phyloP scores from a whole-genome alignment of 345 rosid species.

The Eucalyptus regnans region DNA sequence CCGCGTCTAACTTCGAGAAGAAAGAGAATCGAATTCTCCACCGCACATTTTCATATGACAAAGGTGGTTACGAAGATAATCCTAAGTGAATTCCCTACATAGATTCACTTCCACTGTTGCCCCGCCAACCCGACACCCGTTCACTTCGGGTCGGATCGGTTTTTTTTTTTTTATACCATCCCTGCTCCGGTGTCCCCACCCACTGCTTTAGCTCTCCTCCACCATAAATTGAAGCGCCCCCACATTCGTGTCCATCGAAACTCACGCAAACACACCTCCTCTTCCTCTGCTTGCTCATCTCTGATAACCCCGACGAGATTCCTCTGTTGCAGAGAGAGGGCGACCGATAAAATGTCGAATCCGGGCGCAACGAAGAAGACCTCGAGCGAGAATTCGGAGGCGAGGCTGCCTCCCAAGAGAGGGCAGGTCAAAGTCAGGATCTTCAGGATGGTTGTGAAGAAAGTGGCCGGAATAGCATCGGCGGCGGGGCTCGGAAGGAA shows the following conservation, averaged over 20 bases:
- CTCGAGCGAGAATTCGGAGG: background rate
- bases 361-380: background rate
- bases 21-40: too few species aligned
- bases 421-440: background rate
- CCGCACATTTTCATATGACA: fast-evolving
- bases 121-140: background rate
- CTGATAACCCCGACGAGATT: background rate
- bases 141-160: background rate
- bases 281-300: background rate
- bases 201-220: background rate
- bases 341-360: background rate
- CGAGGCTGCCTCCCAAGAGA: background rate
- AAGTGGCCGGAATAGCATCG: background rate
- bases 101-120: background rate
- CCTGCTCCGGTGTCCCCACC: too few species aligned
- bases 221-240: background rate
- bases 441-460: background rate
- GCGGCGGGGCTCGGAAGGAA: background rate
- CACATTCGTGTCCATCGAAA: background rate
- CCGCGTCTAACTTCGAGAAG: too few species aligned
- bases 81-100: background rate
- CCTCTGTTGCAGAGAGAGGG: background rate
- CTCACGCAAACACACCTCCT: background rate
- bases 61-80: too few species aligned
- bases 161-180: too few species aligned